Conservation (phyloP, 2,329 filamentous ascomycete genomes). For the Beauveria australis region DNA sequence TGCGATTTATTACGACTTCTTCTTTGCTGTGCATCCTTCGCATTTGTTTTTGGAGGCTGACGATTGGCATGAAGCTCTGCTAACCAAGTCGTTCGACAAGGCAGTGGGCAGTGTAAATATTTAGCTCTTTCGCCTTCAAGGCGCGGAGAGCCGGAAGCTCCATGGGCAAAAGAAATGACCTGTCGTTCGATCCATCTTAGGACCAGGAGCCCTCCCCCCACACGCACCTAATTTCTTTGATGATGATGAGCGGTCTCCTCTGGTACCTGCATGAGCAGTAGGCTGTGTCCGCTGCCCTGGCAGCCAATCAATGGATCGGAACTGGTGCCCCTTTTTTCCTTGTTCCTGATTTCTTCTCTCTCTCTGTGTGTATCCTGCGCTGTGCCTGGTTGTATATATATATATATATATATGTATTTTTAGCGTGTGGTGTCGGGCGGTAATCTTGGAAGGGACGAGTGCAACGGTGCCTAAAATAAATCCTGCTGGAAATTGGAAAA, state of each 20-base stretch:
- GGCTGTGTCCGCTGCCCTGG: background rate
- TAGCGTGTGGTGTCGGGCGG: background rate
- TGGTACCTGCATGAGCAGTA: conserved; percentile 10
- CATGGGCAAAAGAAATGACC: background rate
- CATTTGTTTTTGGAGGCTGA: background rate
- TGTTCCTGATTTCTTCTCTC: background rate
- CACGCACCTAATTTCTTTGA: conserved; percentile 12
- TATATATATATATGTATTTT: too few relatives aligned
- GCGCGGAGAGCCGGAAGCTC: background rate
- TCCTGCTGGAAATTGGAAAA: background rate
- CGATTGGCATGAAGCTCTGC: background rate
- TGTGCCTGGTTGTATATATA: background rate
- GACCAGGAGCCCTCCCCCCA: background rate
- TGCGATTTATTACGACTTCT: background rate
- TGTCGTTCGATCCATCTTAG: background rate
- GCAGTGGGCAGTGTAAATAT: background rate
- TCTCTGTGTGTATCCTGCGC: background rate
- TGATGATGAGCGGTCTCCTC: conserved; percentile 1
- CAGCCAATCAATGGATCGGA: background rate
- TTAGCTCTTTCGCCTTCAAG: background rate
- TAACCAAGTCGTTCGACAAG: background rate
- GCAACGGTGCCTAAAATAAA: background rate
- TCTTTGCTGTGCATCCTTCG: background rate
- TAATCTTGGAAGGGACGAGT: background rate
- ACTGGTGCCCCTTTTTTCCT: conserved; percentile 1